Evolutionary conservation across 1,284 basidiomycete species (phyloP), one percentile per base, ranked within the genome.

Genomic region (Bondarzewia mesenterica): DNA sequence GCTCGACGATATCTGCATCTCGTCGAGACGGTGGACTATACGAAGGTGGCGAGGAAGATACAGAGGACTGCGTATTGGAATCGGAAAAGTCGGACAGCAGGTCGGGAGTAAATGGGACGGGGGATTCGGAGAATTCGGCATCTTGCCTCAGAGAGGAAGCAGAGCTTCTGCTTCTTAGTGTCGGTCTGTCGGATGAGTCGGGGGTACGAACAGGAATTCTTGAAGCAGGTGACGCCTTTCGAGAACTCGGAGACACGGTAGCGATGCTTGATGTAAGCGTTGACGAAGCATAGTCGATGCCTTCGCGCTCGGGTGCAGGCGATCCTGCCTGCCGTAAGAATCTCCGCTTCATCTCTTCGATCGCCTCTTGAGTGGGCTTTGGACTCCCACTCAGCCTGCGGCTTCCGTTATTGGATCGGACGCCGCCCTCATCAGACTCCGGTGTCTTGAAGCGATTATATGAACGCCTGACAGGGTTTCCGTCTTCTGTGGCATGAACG

Each of bases 301-400:
- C 50, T 10, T 52, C 48, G 2, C 57, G 53, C 12, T 58, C 53
- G 7, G 54, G 54, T 21, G 58, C 52, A 1, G 62, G 58, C 3
- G 63, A 63, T 21, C 56, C 55, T 10, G 42, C 35, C 54, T 58
- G 60, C 37, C 67, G 70, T 49, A 80, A 61, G 57, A 82, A 77
- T 25, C 79, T 65, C 52, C 66, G 70, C 63, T 82, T 85, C 78
- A 83, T 80, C 56, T 81, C 76, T 57, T 80, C 75, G 42, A 82
- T 68, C 4, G 79, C 77, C 14, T 78, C 77, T 22, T 67, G 60
- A 3, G 73, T 73, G 5, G 73, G 67, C 35, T 58, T 48, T 44
- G 46, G 44, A 21, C 42, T 49, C 21, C 21, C 47, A 18, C 52
- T 41, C 12, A 36, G 49, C 49, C 8, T 53, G 52, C 5, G 42